Conservation (phyloP, 495 filamentous ascomycete genomes). For the Tuber umbilicatum region DNA sequence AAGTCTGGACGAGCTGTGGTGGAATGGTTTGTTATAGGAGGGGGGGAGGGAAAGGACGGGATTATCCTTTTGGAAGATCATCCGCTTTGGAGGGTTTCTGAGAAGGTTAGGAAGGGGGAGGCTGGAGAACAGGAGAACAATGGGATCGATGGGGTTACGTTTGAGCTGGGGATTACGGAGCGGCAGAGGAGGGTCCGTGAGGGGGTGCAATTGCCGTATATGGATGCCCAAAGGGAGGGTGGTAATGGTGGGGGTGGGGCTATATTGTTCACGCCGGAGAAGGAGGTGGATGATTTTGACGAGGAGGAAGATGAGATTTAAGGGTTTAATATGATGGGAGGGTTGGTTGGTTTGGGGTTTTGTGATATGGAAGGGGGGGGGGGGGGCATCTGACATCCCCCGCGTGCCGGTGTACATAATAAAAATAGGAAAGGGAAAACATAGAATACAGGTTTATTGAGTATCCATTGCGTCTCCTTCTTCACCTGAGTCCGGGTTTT, state of each 20-base stretch:
- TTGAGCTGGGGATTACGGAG: slow-evolving; percentile 80
- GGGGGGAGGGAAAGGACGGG: slow-evolving; percentile 36
- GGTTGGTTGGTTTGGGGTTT: neutral
- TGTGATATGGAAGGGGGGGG: neutral
- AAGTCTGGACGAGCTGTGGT: slow-evolving; percentile 68
- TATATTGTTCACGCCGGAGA: slow-evolving; percentile 93
- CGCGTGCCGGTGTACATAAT: neutral
- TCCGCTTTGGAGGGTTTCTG: slow-evolving; percentile 55
- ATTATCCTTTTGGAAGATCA: slow-evolving; percentile 75
- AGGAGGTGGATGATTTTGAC: slow-evolving; percentile 89
- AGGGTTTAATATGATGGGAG: slow-evolving; percentile 8
- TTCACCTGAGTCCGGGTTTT: neutral
- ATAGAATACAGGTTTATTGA: slow-evolving; percentile 2
- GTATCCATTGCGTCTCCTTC: neutral
- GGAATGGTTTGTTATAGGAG: slow-evolving; percentile 68
- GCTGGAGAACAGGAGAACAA: slow-evolving; percentile 48
- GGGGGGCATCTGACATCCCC: neutral
- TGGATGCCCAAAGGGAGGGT: slow-evolving; percentile 79
- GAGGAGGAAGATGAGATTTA: slow-evolving; percentile 98
- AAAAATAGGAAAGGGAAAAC: neutral
- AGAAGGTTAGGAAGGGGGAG: slow-evolving; percentile 40
- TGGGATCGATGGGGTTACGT: slow-evolving; percentile 56
- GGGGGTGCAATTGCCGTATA: slow-evolving; percentile 85
- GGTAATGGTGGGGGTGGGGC: slow-evolving; percentile 73
- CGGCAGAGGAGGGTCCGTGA: slow-evolving; percentile 78